These are phyloP conservation scores for Rhynchosporium secalis DNA, from an alignment of 2,329 filamentous ascomycete species.

Conservation along the genomic window DNA sequence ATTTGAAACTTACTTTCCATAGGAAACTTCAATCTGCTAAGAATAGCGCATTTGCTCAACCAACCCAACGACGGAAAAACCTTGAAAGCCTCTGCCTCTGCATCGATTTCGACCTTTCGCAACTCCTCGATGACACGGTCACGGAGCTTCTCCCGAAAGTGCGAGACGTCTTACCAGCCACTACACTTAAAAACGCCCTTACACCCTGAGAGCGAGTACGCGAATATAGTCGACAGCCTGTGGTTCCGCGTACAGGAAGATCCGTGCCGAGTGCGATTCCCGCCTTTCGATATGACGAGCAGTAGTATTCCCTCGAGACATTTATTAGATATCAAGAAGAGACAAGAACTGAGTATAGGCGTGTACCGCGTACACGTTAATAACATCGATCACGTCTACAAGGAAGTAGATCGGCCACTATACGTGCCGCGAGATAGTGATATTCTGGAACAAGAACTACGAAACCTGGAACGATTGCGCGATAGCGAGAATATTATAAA, in stretches of 20 bases:
- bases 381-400: slow-evolving; percentile 29
- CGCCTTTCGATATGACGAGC: slow-evolving; percentile 19
- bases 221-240: slow-evolving; percentile 23
- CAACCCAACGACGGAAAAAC: slow-evolving; percentile 20
- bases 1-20: slow-evolving; percentile 26
- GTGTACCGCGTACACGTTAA: slow-evolving; percentile 21
- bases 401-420: slow-evolving; percentile 31
- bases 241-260: slow-evolving; percentile 26
- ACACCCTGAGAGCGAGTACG: slow-evolving; percentile 26
- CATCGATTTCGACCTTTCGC: slow-evolving; percentile 25
- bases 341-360: slow-evolving; percentile 14
- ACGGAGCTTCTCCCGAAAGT: slow-evolving; percentile 21
- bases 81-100: slow-evolving; percentile 27
- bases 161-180: slow-evolving; percentile 15
- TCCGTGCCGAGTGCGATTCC: slow-evolving; percentile 24
- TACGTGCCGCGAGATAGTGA: slow-evolving; percentile 33
- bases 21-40: slow-evolving; percentile 27
- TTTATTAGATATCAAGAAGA: slow-evolving; percentile 26
- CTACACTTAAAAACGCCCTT: slow-evolving; percentile 21
- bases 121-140: slow-evolving; percentile 26
- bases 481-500: slow-evolving; percentile 25
- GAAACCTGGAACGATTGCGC: slow-evolving; percentile 29
- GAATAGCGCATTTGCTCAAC: slow-evolving; percentile 21
- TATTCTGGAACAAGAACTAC: slow-evolving; percentile 28
- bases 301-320: slow-evolving; percentile 22